phyloP scores from a whole-genome alignment of 306 rosid species.

The Inga leiocalycina region DNA sequence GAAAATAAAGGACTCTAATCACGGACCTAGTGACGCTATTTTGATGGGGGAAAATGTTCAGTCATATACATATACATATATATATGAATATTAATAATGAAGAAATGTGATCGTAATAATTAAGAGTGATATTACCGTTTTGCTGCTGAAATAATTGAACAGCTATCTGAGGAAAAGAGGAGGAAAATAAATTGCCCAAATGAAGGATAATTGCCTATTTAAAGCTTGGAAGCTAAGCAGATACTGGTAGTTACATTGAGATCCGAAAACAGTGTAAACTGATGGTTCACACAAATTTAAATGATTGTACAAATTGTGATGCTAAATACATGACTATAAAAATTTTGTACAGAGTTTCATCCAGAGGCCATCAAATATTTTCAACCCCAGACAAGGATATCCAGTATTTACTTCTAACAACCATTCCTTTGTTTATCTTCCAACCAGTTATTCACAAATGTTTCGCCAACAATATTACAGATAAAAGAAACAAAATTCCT shows the following conservation, averaged over 20 bases:
- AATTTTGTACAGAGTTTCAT: conserved; percentile 65
- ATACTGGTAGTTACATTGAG: conserved; percentile 12
- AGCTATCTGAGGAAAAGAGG: background rate
- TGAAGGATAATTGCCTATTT: background rate
- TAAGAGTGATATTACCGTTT: background rate
- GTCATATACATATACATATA: background rate
- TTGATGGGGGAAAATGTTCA: background rate
- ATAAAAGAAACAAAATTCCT: conserved; percentile 47
- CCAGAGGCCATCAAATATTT: conserved; percentile 67
- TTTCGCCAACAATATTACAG: conserved; percentile 42
- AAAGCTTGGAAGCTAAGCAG: background rate
- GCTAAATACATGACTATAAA: conserved; percentile 44
- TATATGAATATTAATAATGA: background rate
- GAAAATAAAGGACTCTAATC: background rate
- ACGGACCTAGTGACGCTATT: background rate
- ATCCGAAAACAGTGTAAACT: conserved; percentile 21
- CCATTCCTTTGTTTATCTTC: conserved; percentile 48
- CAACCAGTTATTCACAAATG: conserved; percentile 46
- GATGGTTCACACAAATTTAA: conserved; percentile 27
- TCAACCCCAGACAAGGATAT: conserved; percentile 53
- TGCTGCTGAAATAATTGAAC: background rate
- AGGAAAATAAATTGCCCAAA: background rate
- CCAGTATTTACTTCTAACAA: conserved; percentile 55
- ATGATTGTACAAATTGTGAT: conserved; percentile 44
- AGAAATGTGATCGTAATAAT: background rate